phyloP scores from a whole-genome alignment of 805 yeast species.

The Isabelozyma heimii region DNA sequence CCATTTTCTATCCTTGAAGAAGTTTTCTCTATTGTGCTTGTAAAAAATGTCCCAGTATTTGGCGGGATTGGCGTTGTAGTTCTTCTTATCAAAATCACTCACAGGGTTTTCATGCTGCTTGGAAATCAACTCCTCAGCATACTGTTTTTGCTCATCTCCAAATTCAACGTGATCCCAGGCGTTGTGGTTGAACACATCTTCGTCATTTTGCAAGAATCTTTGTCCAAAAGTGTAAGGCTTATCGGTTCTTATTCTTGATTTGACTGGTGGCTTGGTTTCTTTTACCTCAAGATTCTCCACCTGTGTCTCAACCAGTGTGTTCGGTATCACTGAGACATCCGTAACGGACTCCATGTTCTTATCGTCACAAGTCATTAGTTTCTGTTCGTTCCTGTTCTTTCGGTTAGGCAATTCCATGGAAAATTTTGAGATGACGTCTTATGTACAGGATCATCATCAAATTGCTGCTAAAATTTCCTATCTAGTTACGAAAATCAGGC shows the following conservation, averaged over 20 bases:
- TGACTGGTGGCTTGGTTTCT: conserved; percentile 44
- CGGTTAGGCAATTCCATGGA: not conserved
- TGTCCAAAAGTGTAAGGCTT: conserved; percentile 92
- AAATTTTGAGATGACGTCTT: not conserved
- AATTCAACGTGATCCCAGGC: conserved; percentile 98
- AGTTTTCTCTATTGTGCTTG: conserved; percentile 85
- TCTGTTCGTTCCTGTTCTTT: not conserved
- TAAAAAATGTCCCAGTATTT: conserved; percentile 95
- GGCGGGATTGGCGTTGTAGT: conserved; percentile 83
- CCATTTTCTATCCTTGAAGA: conserved; percentile 97
- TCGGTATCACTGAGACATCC: not conserved
- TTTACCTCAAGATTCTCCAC: conserved; percentile 1
- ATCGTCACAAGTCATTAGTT: not conserved
- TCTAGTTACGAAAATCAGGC: no score
- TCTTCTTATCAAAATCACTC: conserved; percentile 75
- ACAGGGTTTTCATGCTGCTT: conserved; percentile 83
- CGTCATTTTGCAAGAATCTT: conserved; percentile 64
- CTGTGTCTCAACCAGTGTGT: not conserved
- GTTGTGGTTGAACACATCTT: conserved; percentile 86
- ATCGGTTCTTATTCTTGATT: conserved; percentile 74
- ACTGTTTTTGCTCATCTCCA: conserved; percentile 83
- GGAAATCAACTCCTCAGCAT: conserved; percentile 71
- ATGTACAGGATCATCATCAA: not conserved
- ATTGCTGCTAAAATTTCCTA: not conserved
- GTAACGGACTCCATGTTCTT: not conserved